Conservation (phyloP, 495 filamentous ascomycete genomes). For the Aspergillus sclerotioniger region DNA sequence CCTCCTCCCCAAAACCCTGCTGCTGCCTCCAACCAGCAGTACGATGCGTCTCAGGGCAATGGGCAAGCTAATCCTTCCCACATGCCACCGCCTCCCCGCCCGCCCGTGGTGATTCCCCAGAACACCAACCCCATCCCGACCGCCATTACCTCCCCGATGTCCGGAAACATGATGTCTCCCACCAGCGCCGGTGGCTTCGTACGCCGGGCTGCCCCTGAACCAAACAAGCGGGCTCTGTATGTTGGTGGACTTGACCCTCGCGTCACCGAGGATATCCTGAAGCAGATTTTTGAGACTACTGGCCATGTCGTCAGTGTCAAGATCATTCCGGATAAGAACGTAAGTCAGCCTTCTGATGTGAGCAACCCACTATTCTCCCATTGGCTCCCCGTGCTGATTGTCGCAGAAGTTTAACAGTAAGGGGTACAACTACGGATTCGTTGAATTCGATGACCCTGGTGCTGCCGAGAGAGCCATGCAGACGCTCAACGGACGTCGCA, state of each 20-base stretch:
- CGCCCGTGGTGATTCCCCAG: constrained; percentile 87
- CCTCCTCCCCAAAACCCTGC: constrained; percentile 65
- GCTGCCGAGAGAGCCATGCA: constrained; percentile 96
- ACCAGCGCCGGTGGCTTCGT: constrained; percentile 76
- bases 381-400: constrained; percentile 12
- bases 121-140: constrained; percentile 96
- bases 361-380: not conserved
- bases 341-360: constrained; percentile 47
- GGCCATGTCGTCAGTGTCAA: constrained; percentile 98
- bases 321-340: constrained; percentile 99
- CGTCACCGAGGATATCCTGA: constrained; percentile 93
- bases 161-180: constrained; percentile 75
- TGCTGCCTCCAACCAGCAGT: constrained; percentile 68
- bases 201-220: constrained; percentile 92
- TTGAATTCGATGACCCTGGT: constrained; percentile 97
- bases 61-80: constrained; percentile 65
- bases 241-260: constrained; percentile 93
- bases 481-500: constrained; percentile 89
- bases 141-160: constrained; percentile 86
- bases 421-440: constrained; percentile 98
- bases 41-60: constrained; percentile 62
- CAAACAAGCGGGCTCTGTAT: constrained; percentile 97
- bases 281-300: constrained; percentile 98
- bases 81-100: constrained; percentile 90
- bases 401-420: constrained; percentile 69